phyloP scores from a whole-genome alignment of 129 eudicot species.

The Ambrosia artemisiifolia region DNA sequence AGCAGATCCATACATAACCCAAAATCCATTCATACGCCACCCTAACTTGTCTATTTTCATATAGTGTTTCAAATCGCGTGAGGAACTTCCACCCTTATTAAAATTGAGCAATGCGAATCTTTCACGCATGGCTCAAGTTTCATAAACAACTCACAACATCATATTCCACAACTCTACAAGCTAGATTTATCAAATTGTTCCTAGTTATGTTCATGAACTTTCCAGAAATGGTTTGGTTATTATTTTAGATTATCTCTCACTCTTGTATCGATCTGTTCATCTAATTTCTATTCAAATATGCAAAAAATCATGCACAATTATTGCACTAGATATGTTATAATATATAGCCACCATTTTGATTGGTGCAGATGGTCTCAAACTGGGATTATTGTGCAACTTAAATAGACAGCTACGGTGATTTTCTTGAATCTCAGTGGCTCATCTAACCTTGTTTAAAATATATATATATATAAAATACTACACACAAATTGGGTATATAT shows the following conservation, averaged over 20 bases:
- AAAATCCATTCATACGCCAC: no score
- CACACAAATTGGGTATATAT: background rate
- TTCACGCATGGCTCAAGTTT: no score
- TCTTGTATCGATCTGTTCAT: background rate
- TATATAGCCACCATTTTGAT: slow-evolving; percentile 6
- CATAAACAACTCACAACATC: no score
- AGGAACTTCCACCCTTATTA: no score
- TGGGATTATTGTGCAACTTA: slow-evolving; percentile 20
- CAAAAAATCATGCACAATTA: slow-evolving; percentile 24
- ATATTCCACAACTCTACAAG: no score
- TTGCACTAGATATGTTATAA: slow-evolving; percentile 25
- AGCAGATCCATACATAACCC: no score
- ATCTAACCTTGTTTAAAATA: background rate
- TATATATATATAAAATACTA: slow-evolving; percentile 14
- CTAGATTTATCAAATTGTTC: no score
- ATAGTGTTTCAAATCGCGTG: no score
- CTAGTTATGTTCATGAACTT: slow-evolving; percentile 4
- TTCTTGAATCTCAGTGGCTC: slow-evolving; percentile 20
- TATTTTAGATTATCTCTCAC: slow-evolving; percentile 22
- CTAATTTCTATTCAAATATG: background rate
- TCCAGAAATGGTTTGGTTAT: slow-evolving; percentile 1
- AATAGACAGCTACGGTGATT: slow-evolving; percentile 17
- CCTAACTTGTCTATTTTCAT: no score
- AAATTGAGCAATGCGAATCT: no score
- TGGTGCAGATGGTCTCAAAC: slow-evolving; percentile 32